These are phyloP conservation scores for Russula dissimulans DNA, from an alignment of 768 basidiomycete species.

Conservation along the genomic window DNA sequence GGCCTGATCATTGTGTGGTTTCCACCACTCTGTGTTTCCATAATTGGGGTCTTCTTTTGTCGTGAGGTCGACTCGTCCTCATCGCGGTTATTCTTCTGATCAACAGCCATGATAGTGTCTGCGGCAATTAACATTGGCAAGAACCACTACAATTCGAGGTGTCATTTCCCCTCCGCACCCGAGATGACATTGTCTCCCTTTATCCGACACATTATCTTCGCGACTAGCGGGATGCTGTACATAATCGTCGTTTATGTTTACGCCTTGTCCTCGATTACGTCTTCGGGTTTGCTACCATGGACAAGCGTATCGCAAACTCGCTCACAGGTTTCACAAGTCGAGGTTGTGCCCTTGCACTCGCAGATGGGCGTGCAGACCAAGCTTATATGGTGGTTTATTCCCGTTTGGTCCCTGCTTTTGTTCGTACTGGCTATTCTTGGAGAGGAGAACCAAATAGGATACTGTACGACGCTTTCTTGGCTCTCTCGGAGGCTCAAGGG, in stretches of 20 bases:
- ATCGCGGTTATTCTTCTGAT: not conserved
- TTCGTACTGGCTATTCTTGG: conserved; percentile 9
- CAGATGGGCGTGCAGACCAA: not conserved
- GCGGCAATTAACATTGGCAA: conserved; percentile 14
- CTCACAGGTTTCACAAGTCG: conserved; percentile 8
- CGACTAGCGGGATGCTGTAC: conserved; percentile 14
- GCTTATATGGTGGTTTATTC: conserved; percentile 20
- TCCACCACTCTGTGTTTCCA: conserved; percentile 16
- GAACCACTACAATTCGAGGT: conserved; percentile 4
- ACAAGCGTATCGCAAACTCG: conserved; percentile 12
- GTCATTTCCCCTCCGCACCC: conserved; percentile 4
- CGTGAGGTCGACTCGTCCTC: conserved; percentile 3
- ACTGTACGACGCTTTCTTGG: conserved; percentile 1
- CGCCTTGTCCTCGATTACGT: conserved; percentile 4
- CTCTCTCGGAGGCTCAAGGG: not conserved
- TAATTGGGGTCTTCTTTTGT: conserved; percentile 12
- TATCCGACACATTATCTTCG: conserved; percentile 10
- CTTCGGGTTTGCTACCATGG: conserved; percentile 12
- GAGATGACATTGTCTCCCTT: conserved; percentile 15
- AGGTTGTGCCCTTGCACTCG: not conserved
- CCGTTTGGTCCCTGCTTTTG: conserved; percentile 16
- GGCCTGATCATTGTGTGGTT: conserved; percentile 18
- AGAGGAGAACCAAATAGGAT: conserved; percentile 15
- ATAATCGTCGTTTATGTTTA: conserved; percentile 4
- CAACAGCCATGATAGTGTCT: not conserved